phyloP scores from a whole-genome alignment of 2,329 filamentous ascomycete genomes.

The Cercospora sojina region DNA sequence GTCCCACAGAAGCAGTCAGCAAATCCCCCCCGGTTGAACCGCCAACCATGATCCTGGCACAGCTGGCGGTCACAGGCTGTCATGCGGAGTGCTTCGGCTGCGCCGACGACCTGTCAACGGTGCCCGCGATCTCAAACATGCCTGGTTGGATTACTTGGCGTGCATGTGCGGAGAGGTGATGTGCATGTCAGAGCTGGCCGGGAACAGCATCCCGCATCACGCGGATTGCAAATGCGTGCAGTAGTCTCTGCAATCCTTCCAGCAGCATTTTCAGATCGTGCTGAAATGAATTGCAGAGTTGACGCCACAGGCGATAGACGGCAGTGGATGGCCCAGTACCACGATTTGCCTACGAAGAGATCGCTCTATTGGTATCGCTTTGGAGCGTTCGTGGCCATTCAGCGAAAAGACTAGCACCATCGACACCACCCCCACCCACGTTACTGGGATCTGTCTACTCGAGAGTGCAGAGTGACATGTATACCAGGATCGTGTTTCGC shows the following conservation, averaged over 20 bases:
- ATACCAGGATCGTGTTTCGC: background rate
- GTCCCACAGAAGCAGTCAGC: background rate
- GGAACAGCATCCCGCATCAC: background rate
- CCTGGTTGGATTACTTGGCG: background rate
- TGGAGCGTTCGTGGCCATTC: background rate
- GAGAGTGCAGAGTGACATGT: background rate
- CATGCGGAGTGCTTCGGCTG: background rate
- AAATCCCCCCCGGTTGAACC: background rate
- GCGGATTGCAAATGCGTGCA: conserved; percentile 6
- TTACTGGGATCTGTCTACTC: background rate
- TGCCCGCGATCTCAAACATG: background rate
- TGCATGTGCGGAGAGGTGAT: background rate
- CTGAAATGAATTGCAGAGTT: background rate
- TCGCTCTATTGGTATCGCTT: background rate
- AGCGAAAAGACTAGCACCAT: background rate
- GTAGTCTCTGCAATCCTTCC: background rate
- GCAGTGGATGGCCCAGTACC: background rate
- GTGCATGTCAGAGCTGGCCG: background rate
- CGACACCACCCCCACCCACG: background rate
- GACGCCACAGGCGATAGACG: background rate
- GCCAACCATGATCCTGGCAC: background rate
- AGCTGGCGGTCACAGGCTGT: background rate
- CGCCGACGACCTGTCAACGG: background rate
- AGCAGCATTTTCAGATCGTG: background rate
- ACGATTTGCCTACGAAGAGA: background rate